Base-by-base conservation (phyloP, 2,329 filamentous ascomycete species). In the Aspergillus alliaceus region DNA sequence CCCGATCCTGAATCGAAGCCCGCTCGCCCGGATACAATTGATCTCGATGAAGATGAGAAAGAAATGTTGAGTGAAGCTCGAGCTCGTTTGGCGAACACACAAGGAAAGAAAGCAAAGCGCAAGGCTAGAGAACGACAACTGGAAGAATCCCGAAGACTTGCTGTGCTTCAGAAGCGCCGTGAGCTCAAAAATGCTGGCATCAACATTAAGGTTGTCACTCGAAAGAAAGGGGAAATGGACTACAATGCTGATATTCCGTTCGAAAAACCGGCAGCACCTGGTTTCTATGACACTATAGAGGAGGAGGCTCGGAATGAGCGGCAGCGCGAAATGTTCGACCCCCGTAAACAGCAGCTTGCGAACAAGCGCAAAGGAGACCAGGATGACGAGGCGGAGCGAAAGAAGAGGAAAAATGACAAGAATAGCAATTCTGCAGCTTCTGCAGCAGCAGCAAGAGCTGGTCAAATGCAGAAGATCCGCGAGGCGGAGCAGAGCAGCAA, bases 241-340 rank as follows among this genome's bases (percentile, higher is more conserved):
- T 99, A 99, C 80, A 99, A 99, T 75, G 95, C 95, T 67, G 95
- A 99, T 67, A 96, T 99, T 63, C 95, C 95, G 0, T 98, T 99
- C 64, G 95, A 99, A 75, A 97, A 95, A 76, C 90, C 90, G 62
- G 88, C 95, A 0, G 89, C 90, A 0, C 80, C 87, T 22, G 95
- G 95, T 12, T 99, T 99, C 73, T 96, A 93, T 77, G 93, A 99
- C 72, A 99, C 95, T 0, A 81, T 81, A 3, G 92, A 97, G 14
- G 95, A 99, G 72, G 80, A 90, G 64, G 77, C 80, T 4, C 83
- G 82, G 64, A 99, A 99, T 73, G 93, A 99, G 75, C 84, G 84
- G 58, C 88, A 96, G 71, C 86, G 91, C 51, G 87, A 90, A 57
- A 86, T 87, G 53, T 97, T 97, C 64, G 95, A 99, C 72, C 95